phyloP scores from a whole-genome alignment of 1,284 basidiomycete genomes.

The Hortiboletus rubellus region DNA sequence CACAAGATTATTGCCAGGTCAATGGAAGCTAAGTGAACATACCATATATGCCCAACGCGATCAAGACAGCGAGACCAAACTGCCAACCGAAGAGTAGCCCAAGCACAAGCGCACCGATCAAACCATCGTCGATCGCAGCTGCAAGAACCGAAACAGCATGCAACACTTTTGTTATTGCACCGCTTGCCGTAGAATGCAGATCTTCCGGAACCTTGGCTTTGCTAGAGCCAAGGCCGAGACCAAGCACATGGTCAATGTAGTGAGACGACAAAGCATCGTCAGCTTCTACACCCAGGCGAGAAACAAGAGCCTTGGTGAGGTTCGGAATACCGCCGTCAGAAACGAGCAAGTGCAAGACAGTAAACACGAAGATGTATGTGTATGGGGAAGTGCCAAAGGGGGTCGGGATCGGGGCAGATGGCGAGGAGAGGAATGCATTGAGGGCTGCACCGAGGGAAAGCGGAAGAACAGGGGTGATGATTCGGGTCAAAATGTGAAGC shows the following conservation, averaged over 20 bases:
- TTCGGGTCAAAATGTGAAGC: slow-evolving; percentile 71
- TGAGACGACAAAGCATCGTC: slow-evolving; percentile 79
- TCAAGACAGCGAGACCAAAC: slow-evolving; percentile 67
- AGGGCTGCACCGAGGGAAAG: slow-evolving; percentile 72
- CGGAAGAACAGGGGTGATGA: slow-evolving; percentile 75
- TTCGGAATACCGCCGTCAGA: slow-evolving; percentile 71
- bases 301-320: slow-evolving; percentile 71
- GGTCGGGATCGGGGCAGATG: slow-evolving; percentile 17
- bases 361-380: slow-evolving; percentile 64
- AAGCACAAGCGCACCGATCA: slow-evolving; percentile 67
- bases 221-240: slow-evolving; percentile 73
- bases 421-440: slow-evolving; percentile 48
- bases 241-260: slow-evolving; percentile 77
- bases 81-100: slow-evolving; percentile 66
- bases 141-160: slow-evolving; percentile 83
- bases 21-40: slow-evolving; percentile 21
- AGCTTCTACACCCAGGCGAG: slow-evolving; percentile 86
- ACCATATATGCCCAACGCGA: slow-evolving; percentile 79
- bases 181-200: slow-evolving; percentile 78
- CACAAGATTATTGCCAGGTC: background rate
- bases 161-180: slow-evolving; percentile 84
- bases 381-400: slow-evolving; percentile 54
- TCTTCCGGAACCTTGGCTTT: slow-evolving; percentile 47
- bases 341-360: slow-evolving; percentile 63
- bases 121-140: slow-evolving; percentile 77